Evolutionary conservation across 2,329 filamentous ascomycete genomes (phyloP), one percentile per base, ranked within the genome.

Genomic region (Cordyceps fumosorosea): DNA sequence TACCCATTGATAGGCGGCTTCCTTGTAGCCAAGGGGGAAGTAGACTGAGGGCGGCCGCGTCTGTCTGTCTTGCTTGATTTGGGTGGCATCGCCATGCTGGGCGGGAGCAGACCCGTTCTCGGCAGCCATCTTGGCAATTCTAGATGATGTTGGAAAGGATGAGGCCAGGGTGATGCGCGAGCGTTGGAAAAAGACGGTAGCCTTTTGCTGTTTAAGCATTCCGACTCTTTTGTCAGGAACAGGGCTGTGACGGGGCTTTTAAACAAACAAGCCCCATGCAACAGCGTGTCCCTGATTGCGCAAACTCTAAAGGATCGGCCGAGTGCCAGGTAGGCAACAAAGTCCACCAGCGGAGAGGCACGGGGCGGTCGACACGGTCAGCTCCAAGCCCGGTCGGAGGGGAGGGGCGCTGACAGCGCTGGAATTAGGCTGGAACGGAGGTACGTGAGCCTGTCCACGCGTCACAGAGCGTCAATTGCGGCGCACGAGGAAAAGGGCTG

Each of bases 1-100:
- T 76, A 91, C 89, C 91, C 95, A 98, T 81, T 98, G 93, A 67
- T 84, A 88, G 65, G 91, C 91, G 18, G 91, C 93, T 63, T 96
- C 92, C 70, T 93, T 95, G 77, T 96, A 96, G 56, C 92, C 88
- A 24, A 98, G 77, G 2, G 95, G 93, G 67, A 99, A 98, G 74
- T 84, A 87, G 1, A 70, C 70, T 44, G 74, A 71, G 1, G 69
- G 63, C 1, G 70, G 69, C 32, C 69, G 71, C 51, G 70, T 65
- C 47, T 70, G 66, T 59, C 70, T 70, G 14, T 70, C 68, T 42
- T 69, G 70, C 26, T 67, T 66, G 34, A 66, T 63, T 24, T 70
- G 66, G 14, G 63, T 63, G 18, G 65, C n/a, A 44, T 59, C 69
- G 66, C 52, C 68, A 65, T 61, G 61, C 56, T 64, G 65, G 42